Evolutionary conservation across 352 stramenopile genomes (phyloP).

Genomic region (Phytophthora sojae): DNA sequence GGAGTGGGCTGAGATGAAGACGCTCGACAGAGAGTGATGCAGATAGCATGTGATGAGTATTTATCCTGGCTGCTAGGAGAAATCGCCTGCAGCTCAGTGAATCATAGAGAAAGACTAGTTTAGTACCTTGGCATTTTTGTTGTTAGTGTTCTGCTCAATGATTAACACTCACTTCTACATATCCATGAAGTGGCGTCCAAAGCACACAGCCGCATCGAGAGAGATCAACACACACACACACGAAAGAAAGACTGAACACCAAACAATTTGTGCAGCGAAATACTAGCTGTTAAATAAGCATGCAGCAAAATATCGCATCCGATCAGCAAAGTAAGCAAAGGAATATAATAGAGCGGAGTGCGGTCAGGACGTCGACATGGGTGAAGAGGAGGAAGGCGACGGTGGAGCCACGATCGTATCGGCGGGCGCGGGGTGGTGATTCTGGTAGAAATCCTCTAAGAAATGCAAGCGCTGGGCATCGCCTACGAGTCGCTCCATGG

Average conservation of each 20-base stretch:
- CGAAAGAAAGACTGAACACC: background rate
- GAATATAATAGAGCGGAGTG: constrained; percentile 40
- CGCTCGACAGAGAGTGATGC: constrained; percentile 16
- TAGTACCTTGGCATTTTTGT: background rate
- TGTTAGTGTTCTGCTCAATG: no score
- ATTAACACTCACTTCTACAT: no score
- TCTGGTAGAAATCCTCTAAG: constrained; percentile 69
- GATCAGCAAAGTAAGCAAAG: constrained; percentile 39
- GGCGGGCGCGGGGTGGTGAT: constrained; percentile 22
- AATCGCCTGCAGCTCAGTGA: background rate
- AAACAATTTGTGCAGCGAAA: constrained; percentile 16
- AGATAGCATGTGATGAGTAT: background rate
- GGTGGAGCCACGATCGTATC: constrained; percentile 28
- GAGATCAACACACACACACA: no score
- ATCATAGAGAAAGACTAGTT: constrained; percentile 19
- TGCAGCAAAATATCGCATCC: constrained; percentile 41
- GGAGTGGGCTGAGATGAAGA: constrained; percentile 22
- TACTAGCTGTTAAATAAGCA: constrained; percentile 48
- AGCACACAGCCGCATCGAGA: no score
- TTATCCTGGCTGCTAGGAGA: constrained; percentile 7
- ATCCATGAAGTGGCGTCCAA: no score
- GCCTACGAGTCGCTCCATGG: constrained; percentile 79
- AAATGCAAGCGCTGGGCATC: constrained; percentile 79
- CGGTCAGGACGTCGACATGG: constrained; percentile 42
- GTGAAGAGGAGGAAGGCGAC: constrained; percentile 29